Base-by-base conservation (phyloP, 1,139 yeast species). In the Blastobotrys ciferrii region DNA sequence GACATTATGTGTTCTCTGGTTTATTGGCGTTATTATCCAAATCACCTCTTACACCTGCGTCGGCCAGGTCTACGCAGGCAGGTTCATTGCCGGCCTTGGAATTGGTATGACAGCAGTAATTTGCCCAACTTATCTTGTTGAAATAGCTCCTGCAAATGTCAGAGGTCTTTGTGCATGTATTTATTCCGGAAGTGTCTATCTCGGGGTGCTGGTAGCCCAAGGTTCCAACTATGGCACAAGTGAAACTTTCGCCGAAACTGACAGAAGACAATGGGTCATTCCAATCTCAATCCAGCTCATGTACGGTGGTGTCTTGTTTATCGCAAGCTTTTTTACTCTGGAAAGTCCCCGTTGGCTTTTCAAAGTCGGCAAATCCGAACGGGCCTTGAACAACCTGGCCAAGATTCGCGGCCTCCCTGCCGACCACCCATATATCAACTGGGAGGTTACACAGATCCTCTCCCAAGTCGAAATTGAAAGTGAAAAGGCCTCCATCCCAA, bases 41-140 rank as follows among this genome's bases (percentile, higher is more conserved):
- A 65, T 75, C 30, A 69, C 82, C 23, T 15, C 61, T 12, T 59
- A 58, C 43, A 45, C 55, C 13, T 49, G 51, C 5, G 67, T 76
- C 30, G 81, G 80, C 14, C 82, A 77, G 59, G 64, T 77, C 44
- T 75, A 75, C 50, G 80, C 78, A 36, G 84, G 83, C 23, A 67
- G 83, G 52, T 65, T 78, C 36, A 64, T 79, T 40, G 81, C 78
- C 57, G 81, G 82, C 11, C 61, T 78, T 30, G 80, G 80, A 6
- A 68, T 79, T 46, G 83, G 84, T 9, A 78, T 77, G 56, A 77
- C 82, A n/a, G 72, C 79, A 12, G 76, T 80, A 18, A 73, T 77
- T 49, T 82, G 81, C 12, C 84, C 84, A 11, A 67, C 77, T 42
- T 77, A 76, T 58, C 62, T 77, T 45, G 70, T 80, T 2, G 84